phyloP scores from a whole-genome alignment of 768 basidiomycete genomes.

The Lactifluus echinatus region DNA sequence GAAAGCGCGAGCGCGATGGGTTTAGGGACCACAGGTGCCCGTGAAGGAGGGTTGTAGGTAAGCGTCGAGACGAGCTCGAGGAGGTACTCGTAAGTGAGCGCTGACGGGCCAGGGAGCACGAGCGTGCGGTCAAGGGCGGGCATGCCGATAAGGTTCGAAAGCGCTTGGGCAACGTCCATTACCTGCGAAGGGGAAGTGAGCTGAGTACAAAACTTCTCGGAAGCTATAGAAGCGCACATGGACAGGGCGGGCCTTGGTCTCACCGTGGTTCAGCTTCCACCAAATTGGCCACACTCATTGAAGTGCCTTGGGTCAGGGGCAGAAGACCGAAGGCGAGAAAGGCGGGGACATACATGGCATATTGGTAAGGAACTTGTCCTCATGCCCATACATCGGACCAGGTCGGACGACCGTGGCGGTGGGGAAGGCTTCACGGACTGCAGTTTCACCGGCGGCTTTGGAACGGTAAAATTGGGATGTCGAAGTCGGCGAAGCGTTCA shows the following conservation, averaged over 20 bases:
- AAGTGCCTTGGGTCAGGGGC: constrained; percentile 7
- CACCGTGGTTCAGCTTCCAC: constrained; percentile 86
- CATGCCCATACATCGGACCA: constrained; percentile 80
- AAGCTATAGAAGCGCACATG: constrained; percentile 52
- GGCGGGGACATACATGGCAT: constrained; percentile 65
- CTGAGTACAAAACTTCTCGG: neutral
- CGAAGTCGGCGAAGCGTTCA: constrained; percentile 79
- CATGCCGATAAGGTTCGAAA: constrained; percentile 64
- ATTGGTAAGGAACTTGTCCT: constrained; percentile 90
- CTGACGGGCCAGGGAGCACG: constrained; percentile 82
- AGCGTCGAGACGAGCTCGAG: constrained; percentile 70
- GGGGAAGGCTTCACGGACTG: constrained; percentile 76
- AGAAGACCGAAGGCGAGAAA: constrained; percentile 17
- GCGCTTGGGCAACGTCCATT: constrained; percentile 86
- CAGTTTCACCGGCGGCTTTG: constrained; percentile 85
- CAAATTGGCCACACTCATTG: constrained; percentile 77
- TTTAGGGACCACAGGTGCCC: constrained; percentile 72
- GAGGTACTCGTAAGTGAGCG: constrained; percentile 74
- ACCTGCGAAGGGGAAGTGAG: constrained; percentile 44
- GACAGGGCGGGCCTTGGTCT: constrained; percentile 83
- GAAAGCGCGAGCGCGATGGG: constrained; percentile 55
- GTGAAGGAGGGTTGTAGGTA: constrained; percentile 66
- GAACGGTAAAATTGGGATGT: constrained; percentile 77
- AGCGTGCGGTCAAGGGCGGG: constrained; percentile 59
- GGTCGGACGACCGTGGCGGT: constrained; percentile 85